These are phyloP conservation scores for Sporobolomyces pararoseus DNA, from an alignment of 768 basidiomycete species.

Conservation along the genomic window DNA sequence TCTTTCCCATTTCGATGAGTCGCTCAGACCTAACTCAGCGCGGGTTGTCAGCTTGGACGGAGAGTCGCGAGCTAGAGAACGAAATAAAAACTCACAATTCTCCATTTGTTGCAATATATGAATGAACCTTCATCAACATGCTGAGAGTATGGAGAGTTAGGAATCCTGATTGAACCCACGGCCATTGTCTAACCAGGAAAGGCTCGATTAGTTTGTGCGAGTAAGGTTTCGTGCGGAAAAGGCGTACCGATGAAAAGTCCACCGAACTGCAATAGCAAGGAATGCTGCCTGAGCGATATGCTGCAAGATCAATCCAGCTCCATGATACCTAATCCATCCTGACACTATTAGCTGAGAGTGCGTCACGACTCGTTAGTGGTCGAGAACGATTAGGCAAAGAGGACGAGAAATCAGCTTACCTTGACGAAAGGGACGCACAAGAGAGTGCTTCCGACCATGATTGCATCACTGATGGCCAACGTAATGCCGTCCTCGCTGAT, in stretches of 20 bases:
- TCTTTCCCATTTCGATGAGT: conserved; percentile 44
- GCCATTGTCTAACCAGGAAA: conserved; percentile 66
- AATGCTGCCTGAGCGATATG: conserved; percentile 72
- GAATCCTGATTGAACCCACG: conserved; percentile 91
- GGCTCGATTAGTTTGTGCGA: too few relatives aligned
- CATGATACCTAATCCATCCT: conserved; percentile 78
- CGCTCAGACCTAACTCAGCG: conserved; percentile 44
- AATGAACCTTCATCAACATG: conserved; percentile 69
- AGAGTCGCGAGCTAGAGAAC: too few relatives aligned
- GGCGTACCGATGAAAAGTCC: conserved; percentile 79
- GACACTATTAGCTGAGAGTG: conserved; percentile 54
- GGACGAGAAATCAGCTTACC: conserved; percentile 47
- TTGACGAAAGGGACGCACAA: conserved; percentile 77
- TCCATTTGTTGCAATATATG: conserved; percentile 84
- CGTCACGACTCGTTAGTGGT: background rate
- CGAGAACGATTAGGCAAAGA: too few relatives aligned
- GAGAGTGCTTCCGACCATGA: conserved; percentile 71
- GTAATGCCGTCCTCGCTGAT: conserved; percentile 79
- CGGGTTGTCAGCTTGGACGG: too few relatives aligned
- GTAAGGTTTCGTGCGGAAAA: too few relatives aligned
- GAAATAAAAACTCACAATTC: conserved; percentile 59
- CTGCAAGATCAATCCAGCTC: conserved; percentile 70
- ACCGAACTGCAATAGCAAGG: conserved; percentile 69
- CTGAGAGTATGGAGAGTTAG: conserved; percentile 73
- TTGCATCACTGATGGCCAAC: conserved; percentile 75